A percentile compares a stretch with the other conserved stretches of the same genome.
These are phyloP conservation scores for Suillus ampliporus DNA, from an alignment of 768 basidiomycete species.

Conservation along the genomic window DNA sequence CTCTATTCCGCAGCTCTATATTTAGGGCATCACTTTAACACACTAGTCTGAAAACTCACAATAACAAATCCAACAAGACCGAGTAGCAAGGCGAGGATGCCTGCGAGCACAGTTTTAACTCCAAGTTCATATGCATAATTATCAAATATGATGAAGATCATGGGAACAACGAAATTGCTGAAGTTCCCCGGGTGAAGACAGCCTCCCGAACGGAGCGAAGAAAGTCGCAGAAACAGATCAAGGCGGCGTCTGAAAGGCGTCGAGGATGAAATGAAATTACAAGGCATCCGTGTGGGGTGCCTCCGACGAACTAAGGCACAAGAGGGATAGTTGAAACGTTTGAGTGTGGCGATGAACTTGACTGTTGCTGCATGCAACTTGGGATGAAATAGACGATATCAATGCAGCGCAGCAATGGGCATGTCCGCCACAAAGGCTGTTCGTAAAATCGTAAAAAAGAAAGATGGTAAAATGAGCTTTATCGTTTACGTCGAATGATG, in stretches of 20 bases:
- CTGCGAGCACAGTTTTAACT: conserved; percentile 22
- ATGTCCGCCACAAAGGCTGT: background rate
- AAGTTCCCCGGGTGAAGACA: background rate
- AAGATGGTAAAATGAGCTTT: background rate
- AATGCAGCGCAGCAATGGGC: background rate
- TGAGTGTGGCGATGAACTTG: background rate
- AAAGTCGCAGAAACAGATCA: background rate
- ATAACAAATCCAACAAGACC: conserved; percentile 32
- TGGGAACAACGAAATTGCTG: background rate
- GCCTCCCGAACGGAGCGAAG: background rate
- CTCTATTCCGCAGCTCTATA: conserved; percentile 21
- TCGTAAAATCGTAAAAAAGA: conserved; percentile 5
- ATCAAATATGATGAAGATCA: conserved; percentile 15
- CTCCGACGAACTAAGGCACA: conserved; percentile 5
- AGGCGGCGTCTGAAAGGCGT: conserved; percentile 10
- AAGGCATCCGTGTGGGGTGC: conserved; percentile 10
- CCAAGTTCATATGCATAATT: conserved; percentile 10
- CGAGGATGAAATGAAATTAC: conserved; percentile 6
- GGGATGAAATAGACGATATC: background rate
- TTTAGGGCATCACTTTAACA: background rate
- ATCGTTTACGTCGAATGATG: background rate
- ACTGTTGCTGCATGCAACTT: background rate
- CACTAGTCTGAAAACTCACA: conserved; percentile 19
- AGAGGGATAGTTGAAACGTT: background rate
- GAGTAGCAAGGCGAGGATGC: conserved; percentile 27